Conservation (phyloP, 306 rosid genomes). For the Trifolium fragiferum region DNA sequence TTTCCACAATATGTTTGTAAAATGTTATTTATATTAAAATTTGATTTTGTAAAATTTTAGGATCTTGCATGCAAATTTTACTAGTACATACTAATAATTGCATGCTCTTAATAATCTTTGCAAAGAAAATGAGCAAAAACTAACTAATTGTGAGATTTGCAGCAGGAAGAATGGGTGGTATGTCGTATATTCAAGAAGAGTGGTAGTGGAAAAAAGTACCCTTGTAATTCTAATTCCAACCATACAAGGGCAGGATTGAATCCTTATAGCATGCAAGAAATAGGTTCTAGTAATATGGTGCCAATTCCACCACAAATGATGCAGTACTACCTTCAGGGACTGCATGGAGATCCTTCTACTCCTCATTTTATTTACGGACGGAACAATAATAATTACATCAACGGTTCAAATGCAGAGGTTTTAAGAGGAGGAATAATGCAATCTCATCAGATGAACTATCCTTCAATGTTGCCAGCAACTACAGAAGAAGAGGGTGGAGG, state of each 20-base stretch:
- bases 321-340: background rate
- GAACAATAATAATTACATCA: background rate
- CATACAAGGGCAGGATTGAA: background rate
- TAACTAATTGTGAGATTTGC: background rate
- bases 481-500: background rate
- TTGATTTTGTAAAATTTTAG: too few species aligned
- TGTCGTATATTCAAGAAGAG: slow-evolving; percentile 12
- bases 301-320: background rate
- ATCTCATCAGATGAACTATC: background rate
- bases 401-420: background rate
- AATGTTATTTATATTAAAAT: too few species aligned
- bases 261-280: background rate
- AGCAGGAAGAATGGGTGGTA: background rate
- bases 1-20: too few species aligned
- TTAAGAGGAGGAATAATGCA: background rate
- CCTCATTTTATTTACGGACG: background rate
- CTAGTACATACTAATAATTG: too few species aligned
- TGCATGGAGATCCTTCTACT: background rate
- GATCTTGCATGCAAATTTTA: too few species aligned
- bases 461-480: background rate
- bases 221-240: background rate
- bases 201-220: slow-evolving; percentile 10
- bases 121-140: background rate
- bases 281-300: background rate
- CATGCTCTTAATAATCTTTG: too few species aligned